Evolutionary conservation across 2,329 filamentous ascomycete species (phyloP), one percentile per base, ranked within the genome.

Genomic region (Pseudogymnoascus sp.): DNA sequence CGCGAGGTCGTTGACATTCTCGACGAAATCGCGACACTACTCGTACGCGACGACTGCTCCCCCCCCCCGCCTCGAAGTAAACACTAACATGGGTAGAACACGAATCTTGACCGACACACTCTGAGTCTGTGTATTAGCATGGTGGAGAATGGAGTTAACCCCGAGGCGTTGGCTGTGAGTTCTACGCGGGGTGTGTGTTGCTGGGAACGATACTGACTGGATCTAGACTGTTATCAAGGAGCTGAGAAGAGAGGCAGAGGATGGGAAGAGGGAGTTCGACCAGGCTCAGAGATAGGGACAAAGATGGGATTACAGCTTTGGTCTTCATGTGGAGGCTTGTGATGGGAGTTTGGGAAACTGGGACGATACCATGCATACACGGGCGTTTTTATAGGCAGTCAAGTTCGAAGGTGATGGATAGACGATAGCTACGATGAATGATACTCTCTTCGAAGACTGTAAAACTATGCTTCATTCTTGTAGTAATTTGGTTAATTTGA

Each of bases 61-160:
- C 60, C n/a, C 60, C n/a, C 35, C 28, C 33, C 28, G 20, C 11
- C 3, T 8, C 7, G 22, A 20, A 9, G n/a, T 18, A 41, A 20
- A 14, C 11, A 53, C 38, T 28, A 61, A 37, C 43, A 20, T 25
- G 18, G 57, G 14, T 63, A 97, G 93, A 97, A 97, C 76, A 96
- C 93, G 64, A 85, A 96, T 66, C 85, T 99, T 50, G 92, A 97
- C 74, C 86, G 93, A 33, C 88, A 91, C 60, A 91, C 92, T 18
- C 80, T 99, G 15, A 96, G 92, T 2, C 90, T 97, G 65, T 99
- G 94, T 75, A 93, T 97, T 63, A 96, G 91, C 60, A 83, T 99
- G 74, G 95, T 99, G 68, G 94, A 99, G 75, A 96, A 96, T 71
- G 94, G 94, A 12, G 91, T 97, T 30, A 96, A 96, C 71, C 94